These are phyloP conservation scores for Aspergillus fructus DNA, from an alignment of 2,329 filamentous ascomycete species.

Conservation along the genomic window DNA sequence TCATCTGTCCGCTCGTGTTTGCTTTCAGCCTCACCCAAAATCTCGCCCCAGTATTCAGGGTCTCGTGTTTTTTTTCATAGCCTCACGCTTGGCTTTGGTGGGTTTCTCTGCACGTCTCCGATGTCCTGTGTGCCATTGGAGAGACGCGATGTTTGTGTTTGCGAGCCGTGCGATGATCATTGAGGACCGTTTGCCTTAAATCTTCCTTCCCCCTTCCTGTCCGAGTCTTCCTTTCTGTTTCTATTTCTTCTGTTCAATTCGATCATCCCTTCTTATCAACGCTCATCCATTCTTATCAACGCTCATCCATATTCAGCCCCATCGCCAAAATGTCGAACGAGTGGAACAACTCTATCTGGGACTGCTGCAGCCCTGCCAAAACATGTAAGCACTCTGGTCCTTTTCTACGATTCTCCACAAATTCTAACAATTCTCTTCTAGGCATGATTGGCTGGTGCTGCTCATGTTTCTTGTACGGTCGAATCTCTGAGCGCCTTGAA, in stretches of 20 bases:
- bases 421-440: constrained; percentile 7
- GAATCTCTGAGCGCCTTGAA: constrained; percentile 29
- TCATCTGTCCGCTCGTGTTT: neutral
- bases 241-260: neutral
- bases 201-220: neutral
- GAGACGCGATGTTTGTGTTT: neutral
- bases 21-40: constrained; percentile 4
- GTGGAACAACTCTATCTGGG: constrained; percentile 34
- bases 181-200: neutral
- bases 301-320: neutral
- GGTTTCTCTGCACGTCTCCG: neutral
- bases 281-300: neutral
- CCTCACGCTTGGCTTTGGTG: constrained; percentile 2
- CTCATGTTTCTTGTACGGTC: constrained; percentile 34
- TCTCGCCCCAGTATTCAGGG: neutral
- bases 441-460: constrained; percentile 28
- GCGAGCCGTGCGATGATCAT: neutral
- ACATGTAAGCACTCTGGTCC: constrained; percentile 26
- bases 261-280: neutral
- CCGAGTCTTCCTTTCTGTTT: neutral
- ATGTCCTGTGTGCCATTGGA: neutral
- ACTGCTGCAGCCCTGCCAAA: constrained; percentile 31
- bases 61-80: neutral
- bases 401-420: neutral
- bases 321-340: constrained; percentile 15